Evolutionary conservation across 1,139 yeast genomes (phyloP), one percentile per base, ranked within the genome.

Genomic region (Spencermartinsiella ligniputridi): DNA sequence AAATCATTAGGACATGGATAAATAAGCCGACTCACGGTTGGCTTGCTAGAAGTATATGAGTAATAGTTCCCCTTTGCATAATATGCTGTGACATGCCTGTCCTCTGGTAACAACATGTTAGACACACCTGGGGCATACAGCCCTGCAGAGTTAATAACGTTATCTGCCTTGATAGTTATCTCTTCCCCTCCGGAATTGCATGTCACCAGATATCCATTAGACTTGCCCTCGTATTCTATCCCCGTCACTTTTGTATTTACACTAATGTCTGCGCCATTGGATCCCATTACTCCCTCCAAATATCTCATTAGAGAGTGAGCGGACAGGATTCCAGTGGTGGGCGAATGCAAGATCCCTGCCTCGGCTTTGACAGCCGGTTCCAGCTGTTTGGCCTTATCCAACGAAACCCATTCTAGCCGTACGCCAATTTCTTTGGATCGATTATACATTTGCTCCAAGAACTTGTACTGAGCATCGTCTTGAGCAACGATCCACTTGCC

Each of bases 401-500:
- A 53, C 0, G 81, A 58, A 0, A 86, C 61, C 60, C 83, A 74
- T 21, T 75, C 73, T 0, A 84, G 77, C 0, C 86, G 83, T 0
- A 89, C 79, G 6, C 57, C 54, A 0, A 73, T 68, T 3, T 59
- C 50, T 37, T 64, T 58, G 2, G 83, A 76, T 43, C 74, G 74
- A n/a, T 62, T 60, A 51, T 75, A 73, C 50, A 89, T 57, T 20
- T 67, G 61, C 35, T 77, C 74, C 35, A 88, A 67, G 53, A 78
- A 79, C 35, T 78, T 80, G 35, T 69, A 73, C 55, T 89, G 90
- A 1, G 52, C 54, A 13, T 79, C 87, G 44, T 72, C 71, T 61
- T 88, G 96, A 0, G 96, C 96, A 12, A 89, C 89, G 4, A 89
- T 68, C 89, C 95, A 84, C 60, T 89, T 89, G 4, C 96, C 97